Conservation (phyloP, 2,329 filamentous ascomycete species). For the Aureobasidium leucospermi region DNA sequence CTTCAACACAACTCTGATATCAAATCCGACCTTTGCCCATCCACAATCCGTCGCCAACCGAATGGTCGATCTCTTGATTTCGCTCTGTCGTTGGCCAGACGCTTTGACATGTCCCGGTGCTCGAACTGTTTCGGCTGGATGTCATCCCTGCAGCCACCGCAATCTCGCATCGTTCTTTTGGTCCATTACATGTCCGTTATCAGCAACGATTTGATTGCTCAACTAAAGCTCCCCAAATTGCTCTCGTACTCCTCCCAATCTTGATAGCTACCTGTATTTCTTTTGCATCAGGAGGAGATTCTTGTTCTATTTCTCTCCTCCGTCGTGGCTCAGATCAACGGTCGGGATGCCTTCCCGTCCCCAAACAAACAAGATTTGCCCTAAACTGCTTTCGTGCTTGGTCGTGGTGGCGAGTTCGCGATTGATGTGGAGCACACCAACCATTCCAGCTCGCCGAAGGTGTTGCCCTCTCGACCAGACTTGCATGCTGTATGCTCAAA, state of each 20-base stretch:
- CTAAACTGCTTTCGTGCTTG: conserved; percentile 1
- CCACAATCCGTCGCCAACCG: background rate
- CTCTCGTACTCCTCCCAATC: conserved; percentile 3
- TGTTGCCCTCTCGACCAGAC: background rate
- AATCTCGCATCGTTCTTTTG: conserved; percentile 12
- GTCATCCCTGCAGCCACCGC: conserved; percentile 15
- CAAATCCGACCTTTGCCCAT: background rate
- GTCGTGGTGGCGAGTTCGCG: conserved; percentile 1
- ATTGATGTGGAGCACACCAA: conserved; percentile 8
- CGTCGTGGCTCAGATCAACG: conserved; percentile 11
- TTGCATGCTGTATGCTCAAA: background rate
- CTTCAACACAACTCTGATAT: background rate
- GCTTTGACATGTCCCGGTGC: conserved; percentile 7
- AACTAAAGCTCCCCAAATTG: background rate
- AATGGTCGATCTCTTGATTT: conserved; percentile 4
- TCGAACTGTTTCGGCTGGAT: conserved; percentile 10
- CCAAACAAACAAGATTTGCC: conserved; percentile 11
- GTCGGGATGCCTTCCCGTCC: conserved; percentile 8
- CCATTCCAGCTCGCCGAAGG: conserved; percentile 3
- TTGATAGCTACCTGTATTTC: background rate
- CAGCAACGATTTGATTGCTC: conserved; percentile 12
- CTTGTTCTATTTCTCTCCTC: background rate
- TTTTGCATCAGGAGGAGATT: conserved; percentile 1
- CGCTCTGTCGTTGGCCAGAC: background rate
- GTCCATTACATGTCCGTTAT: conserved; percentile 11